phyloP scores from a whole-genome alignment of 495 filamentous ascomycete species.

The Arthonia radiata region DNA sequence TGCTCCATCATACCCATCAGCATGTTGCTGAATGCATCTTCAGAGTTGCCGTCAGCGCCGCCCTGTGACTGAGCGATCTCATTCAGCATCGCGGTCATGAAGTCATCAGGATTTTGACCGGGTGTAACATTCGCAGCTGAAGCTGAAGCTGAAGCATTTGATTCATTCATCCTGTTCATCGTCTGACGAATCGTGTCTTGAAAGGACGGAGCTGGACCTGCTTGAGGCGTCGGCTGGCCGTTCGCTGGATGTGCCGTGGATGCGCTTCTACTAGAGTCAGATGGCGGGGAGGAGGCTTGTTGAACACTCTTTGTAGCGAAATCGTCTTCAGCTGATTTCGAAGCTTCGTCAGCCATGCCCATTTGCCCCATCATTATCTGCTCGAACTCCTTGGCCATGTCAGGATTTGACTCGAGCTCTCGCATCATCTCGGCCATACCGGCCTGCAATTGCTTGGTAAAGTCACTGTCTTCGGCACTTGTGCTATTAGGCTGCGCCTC shows the following conservation, averaged over 20 bases:
- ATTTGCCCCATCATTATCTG: constrained; percentile 48
- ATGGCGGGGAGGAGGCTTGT: constrained; percentile 6
- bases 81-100: constrained; percentile 66
- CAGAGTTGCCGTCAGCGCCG: constrained; percentile 30
- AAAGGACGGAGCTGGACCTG: constrained; percentile 34
- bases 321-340: constrained; percentile 2
- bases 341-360: constrained; percentile 20
- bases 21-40: constrained; percentile 82
- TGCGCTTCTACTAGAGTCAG: constrained; percentile 9
- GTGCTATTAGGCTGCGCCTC: constrained; percentile 7
- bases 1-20: constrained; percentile 96
- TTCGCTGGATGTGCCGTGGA: constrained; percentile 7
- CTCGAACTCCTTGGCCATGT: neutral
- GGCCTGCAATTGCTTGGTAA: constrained; percentile 58
- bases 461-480: constrained; percentile 37
- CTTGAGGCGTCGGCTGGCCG: neutral
- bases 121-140: constrained; percentile 45
- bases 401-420: constrained; percentile 27
- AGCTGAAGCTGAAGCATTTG: constrained; percentile 55
- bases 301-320: constrained; percentile 4
- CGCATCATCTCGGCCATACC: constrained; percentile 69
- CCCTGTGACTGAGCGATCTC: constrained; percentile 32
- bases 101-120: constrained; percentile 40
- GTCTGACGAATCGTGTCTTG: constrained; percentile 75
- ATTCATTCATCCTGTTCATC: constrained; percentile 82